These are phyloP conservation scores for Ammopiptanthus mongolicus DNA, from an alignment of 306 rosid species.

Conservation along the genomic window DNA sequence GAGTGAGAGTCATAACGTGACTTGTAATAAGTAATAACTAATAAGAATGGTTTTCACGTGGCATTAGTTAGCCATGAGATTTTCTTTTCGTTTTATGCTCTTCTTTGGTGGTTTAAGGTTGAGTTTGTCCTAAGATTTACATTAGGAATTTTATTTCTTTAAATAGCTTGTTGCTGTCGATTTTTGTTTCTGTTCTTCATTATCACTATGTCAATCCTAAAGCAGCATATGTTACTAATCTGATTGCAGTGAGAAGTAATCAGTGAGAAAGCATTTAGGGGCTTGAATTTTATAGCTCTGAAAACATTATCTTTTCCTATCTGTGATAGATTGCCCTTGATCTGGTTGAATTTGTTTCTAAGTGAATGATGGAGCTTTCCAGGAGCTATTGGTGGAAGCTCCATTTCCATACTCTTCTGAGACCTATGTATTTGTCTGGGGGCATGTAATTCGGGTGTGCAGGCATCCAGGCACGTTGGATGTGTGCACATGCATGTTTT, in stretches of 20 bases:
- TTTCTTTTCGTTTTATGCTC: neutral
- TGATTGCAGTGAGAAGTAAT: neutral
- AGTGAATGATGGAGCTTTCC: neutral
- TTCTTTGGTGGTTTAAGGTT: neutral
- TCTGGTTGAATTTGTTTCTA: neutral
- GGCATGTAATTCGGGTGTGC: neutral
- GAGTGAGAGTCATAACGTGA: neutral
- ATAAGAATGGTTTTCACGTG: neutral
- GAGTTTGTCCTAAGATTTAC: neutral
- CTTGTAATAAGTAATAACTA: too few species aligned
- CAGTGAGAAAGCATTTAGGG: neutral
- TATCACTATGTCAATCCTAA: neutral
- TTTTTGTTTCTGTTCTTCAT: neutral
- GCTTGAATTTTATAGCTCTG: neutral
- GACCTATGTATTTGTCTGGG: neutral
- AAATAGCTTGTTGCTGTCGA: neutral
- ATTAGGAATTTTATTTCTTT: neutral
- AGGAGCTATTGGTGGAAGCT: neutral
- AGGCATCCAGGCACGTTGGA: neutral
- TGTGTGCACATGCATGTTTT: neutral
- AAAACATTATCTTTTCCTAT: neutral
- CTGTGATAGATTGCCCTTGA: neutral
- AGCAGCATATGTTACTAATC: neutral
- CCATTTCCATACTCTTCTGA: neutral
- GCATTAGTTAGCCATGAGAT: neutral